Evolutionary conservation across 176 grass and related monocot species (phyloP), one percentile per base, ranked within the genome.

Genomic region (Hordeum vulgare): DNA sequence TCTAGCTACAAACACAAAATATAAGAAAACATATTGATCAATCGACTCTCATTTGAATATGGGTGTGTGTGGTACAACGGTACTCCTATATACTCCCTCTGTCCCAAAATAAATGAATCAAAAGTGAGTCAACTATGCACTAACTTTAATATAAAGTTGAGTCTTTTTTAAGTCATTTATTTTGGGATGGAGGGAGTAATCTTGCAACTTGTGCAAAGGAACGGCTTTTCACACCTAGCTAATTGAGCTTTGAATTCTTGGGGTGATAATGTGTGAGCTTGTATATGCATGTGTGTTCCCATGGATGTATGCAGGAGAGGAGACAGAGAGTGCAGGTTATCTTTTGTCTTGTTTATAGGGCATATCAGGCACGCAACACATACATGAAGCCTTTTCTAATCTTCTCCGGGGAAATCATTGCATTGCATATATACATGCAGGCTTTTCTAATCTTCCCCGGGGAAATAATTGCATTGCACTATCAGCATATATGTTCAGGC

Each of bases 321-420:
- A 27, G 36, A 42, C 24, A 27, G 36, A 27, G 36, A 20, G 12
- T 26, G 33, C 53, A 77, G 74, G 21, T 17, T 37, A 76, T 76
- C 18, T 13, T 77, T 79, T 65, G 61, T 11, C 17, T 44, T 80
- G 59, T 80, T 80, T 51, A 47, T 33, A 9, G 77, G 11, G 51
- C 74, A 76, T 76, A 9, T 59, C 27, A 63, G 61, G 61, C 27
- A 14, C 6, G 40, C 69, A 41, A 72, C 53, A 27, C 7, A 47
- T 45, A 45, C 17, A 27, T 47, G 41, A 7, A 73, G 39, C 23
- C 70, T 73, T 77, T 58, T 25, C 39, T 14, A 15, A 79, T 79
- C 60, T 65, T 79, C 77, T 64, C 39, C 3, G 39, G 9, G 24
- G 76, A 78, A 79, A 79, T 79, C 77, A 65, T 64, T 79, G 6